Base-by-base conservation (phyloP, 208 protist species). In the Phytomonas francai region DNA sequence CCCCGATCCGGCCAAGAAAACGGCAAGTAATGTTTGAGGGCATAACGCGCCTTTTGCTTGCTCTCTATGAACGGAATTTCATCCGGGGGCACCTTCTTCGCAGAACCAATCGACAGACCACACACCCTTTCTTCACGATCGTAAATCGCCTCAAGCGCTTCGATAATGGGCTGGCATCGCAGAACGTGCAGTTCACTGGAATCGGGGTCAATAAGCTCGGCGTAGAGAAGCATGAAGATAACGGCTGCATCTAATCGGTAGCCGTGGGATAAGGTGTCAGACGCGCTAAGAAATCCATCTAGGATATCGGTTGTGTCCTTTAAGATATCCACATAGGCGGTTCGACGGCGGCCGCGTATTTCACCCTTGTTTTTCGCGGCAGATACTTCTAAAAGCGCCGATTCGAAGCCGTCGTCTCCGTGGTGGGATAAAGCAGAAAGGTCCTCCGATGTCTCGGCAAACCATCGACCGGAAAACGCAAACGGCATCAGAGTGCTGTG, bases 401-500 rank as follows among this genome's bases (percentile, higher is more conserved):
- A 0, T 25, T 59, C 25, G 14, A 22, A 28, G n/a, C 36, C 56
- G 16, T 51, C 16, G 2, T 19, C 42, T 1, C 12, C 42, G 16
- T 6, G 42, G 2, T 19, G 7, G 16, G 3, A 51, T 12, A 12
- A 6, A 19, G 34, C 27, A 56, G 34, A 59, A 28, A 27, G 25
- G 58, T 25, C 14, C 34, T 45, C n/a, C 39, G 60, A 51, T 16
- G 29, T 11, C n/a, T 2, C 19, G 7, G 49, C 19, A 30, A 22
- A 11, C 2, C 16, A 34, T 7, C 62, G 29, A 6, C 31, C 49
- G 19, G 28, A 56, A 36, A 28, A 63, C 4, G 65, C 8, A 63
- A 91, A 91, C 16, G 80, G 82, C 36, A 72, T 79, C 5, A 91
- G 66, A 0, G 81, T 57, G 8, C 76, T 70, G 71, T 93, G 88